phyloP scores from a whole-genome alignment of 2,329 filamentous ascomycete genomes.

The Exutisphaerella laricina region DNA sequence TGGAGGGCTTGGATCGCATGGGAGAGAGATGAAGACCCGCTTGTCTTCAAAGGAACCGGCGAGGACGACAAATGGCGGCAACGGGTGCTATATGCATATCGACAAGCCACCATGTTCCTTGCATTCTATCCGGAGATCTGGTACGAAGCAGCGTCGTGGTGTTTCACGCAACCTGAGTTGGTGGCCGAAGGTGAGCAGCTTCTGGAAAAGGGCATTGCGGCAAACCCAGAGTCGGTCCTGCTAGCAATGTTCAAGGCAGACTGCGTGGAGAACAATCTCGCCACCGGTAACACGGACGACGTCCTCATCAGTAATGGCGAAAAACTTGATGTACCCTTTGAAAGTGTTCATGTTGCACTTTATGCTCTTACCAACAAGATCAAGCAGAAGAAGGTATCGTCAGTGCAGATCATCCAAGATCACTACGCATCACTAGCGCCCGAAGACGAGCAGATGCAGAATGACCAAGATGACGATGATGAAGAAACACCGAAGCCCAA shows the following conservation, averaged over 20 bases:
- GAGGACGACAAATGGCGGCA: slow-evolving; percentile 75
- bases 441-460: slow-evolving; percentile 33
- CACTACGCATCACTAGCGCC: slow-evolving; percentile 44
- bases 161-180: slow-evolving; percentile 63
- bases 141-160: slow-evolving; percentile 93
- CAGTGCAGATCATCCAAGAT: slow-evolving; percentile 51
- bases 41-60: slow-evolving; percentile 72
- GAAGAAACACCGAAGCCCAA: slow-evolving; percentile 44
- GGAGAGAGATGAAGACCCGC: slow-evolving; percentile 80
- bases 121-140: slow-evolving; percentile 95
- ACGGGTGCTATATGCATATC: slow-evolving; percentile 84
- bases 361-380: slow-evolving; percentile 76
- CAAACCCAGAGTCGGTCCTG: slow-evolving; percentile 90
- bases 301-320: slow-evolving; percentile 60
- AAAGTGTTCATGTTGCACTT: slow-evolving; percentile 76
- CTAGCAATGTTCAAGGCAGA: slow-evolving; percentile 87
- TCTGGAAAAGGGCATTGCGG: slow-evolving; percentile 72
- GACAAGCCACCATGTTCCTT: slow-evolving; percentile 86
- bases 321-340: slow-evolving; percentile 75
- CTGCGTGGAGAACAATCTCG: slow-evolving; percentile 71
- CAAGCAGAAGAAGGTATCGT: slow-evolving; percentile 60
- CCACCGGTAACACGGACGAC: slow-evolving; percentile 63
- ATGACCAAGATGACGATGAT: slow-evolving; percentile 49
- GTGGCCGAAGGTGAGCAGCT: slow-evolving; percentile 65
- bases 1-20: slow-evolving; percentile 95